phyloP scores from a whole-genome alignment of 164 flowering plant species.

The Vitis rupestris region DNA sequence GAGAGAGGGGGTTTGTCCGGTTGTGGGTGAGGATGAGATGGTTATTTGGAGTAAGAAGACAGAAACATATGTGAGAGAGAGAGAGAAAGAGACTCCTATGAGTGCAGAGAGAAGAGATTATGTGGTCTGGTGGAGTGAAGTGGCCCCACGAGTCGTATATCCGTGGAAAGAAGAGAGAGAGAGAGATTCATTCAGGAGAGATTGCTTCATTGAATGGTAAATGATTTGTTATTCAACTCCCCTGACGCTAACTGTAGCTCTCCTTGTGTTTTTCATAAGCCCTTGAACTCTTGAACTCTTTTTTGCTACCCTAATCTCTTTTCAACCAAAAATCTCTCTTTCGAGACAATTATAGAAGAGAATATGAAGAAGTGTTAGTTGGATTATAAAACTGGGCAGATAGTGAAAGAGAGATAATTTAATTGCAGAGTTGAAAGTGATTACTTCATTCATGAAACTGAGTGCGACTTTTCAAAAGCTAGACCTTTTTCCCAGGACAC shows the following conservation, averaged over 20 bases:
- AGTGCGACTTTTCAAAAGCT: constrained; percentile 1
- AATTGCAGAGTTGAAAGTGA: background rate
- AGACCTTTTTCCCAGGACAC: constrained; percentile 6
- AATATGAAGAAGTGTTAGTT: background rate
- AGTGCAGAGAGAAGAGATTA: background rate
- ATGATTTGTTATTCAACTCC: too few species aligned
- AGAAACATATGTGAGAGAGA: constrained; percentile 16
- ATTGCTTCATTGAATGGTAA: too few species aligned
- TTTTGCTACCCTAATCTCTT: too few species aligned
- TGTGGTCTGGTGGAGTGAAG: too few species aligned
- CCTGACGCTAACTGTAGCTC: too few species aligned
- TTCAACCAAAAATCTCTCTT: too few species aligned
- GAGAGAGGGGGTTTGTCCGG: constrained; percentile 3
- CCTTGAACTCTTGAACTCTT: too few species aligned
- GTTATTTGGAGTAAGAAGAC: constrained; percentile 31
- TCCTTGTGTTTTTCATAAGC: too few species aligned
- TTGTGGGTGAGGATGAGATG: constrained; percentile 18
- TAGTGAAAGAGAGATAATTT: background rate
- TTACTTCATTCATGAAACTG: constrained; percentile 12
- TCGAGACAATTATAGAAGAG: too few species aligned
- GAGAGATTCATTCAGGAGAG: background rate
- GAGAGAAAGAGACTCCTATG: constrained; percentile 1
- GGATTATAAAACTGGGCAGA: background rate
- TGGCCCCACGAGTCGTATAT: too few species aligned
- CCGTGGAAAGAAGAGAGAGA: background rate